Evolutionary conservation across 352 stramenopile genomes (phyloP).

Genomic region (Phytophthora citrophthora): DNA sequence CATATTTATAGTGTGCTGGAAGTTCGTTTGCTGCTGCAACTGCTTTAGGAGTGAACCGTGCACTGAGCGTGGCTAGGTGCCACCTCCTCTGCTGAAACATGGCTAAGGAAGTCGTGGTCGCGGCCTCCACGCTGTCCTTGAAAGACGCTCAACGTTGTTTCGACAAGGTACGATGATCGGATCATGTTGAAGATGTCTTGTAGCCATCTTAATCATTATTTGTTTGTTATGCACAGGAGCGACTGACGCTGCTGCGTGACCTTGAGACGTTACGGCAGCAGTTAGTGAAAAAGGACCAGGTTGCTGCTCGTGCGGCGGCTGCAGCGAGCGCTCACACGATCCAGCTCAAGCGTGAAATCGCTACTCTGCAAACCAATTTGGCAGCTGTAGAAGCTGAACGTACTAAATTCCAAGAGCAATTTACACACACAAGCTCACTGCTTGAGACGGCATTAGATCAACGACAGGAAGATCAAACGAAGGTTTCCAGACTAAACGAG

Average conservation of each 20-base stretch:
- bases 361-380: conserved; percentile 54
- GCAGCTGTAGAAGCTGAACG: conserved; percentile 53
- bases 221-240: conserved; percentile 46
- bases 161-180: conserved; percentile 54
- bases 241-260: conserved; percentile 65
- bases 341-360: conserved; percentile 83
- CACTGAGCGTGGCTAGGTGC: conserved; percentile 2
- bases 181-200: conserved; percentile 32
- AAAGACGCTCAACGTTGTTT: conserved; percentile 81
- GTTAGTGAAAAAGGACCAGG: conserved; percentile 78
- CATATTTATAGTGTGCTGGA: conserved; percentile 9
- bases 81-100: conserved; percentile 20
- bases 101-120: conserved; percentile 21
- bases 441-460: conserved; percentile 79
- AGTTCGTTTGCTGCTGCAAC: neutral
- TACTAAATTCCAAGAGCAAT: conserved; percentile 55
- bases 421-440: conserved; percentile 71
- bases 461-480: conserved; percentile 69
- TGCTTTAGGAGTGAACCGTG: neutral
- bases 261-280: conserved; percentile 79
- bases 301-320: conserved; percentile 46
- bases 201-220: conserved; percentile 19
- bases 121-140: conserved; percentile 57
- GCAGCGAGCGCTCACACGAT: conserved; percentile 68
- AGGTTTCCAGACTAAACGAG: conserved; percentile 53